Percentiles rank a stretch among this genome's conserved stretches.
These are phyloP conservation scores for Penicillium nucicola DNA, from an alignment of 495 filamentous ascomycete genomes.

Conservation along the genomic window DNA sequence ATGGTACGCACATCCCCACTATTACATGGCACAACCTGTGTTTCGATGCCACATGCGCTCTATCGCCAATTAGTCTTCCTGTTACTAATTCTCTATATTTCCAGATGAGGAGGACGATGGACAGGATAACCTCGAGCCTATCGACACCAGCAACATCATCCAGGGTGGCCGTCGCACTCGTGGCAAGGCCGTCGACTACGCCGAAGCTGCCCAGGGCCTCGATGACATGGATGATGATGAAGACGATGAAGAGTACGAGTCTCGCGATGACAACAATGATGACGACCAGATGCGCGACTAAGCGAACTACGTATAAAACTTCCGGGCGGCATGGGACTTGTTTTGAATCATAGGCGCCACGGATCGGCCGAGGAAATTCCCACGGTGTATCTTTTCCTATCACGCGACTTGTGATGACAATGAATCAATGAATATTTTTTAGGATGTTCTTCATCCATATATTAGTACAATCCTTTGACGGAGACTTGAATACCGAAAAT, in stretches of 20 bases:
- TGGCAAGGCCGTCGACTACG: conserved; percentile 76
- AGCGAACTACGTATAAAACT: conserved; percentile 11
- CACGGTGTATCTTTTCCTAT: background rate
- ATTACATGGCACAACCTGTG: background rate
- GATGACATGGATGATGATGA: conserved; percentile 73
- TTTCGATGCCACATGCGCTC: conserved; percentile 5
- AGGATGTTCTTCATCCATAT: background rate
- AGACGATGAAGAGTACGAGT: conserved; percentile 62
- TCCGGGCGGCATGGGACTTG: conserved; percentile 14
- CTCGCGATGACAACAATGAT: conserved; percentile 17
- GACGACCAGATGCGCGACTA: conserved; percentile 48
- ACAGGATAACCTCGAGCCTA: conserved; percentile 83
- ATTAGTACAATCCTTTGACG: background rate
- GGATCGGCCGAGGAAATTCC: background rate
- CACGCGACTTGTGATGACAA: conserved; percentile 10
- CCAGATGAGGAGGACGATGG: conserved; percentile 64
- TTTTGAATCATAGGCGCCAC: conserved; percentile 19
- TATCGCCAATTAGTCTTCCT: background rate
- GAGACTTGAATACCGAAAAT: background rate
- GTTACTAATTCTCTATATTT: conserved; percentile 6
- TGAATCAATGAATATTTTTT: conserved; percentile 15
- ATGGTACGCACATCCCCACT: conserved; percentile 13
- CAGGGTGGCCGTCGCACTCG: conserved; percentile 75
- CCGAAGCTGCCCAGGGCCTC: conserved; percentile 62
- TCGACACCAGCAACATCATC: conserved; percentile 87